Percentiles rank a stretch among this genome's conserved stretches.
phyloP scores from a whole-genome alignment of 192 early-diverging fungal species.

The Coemansia aciculifera region DNA sequence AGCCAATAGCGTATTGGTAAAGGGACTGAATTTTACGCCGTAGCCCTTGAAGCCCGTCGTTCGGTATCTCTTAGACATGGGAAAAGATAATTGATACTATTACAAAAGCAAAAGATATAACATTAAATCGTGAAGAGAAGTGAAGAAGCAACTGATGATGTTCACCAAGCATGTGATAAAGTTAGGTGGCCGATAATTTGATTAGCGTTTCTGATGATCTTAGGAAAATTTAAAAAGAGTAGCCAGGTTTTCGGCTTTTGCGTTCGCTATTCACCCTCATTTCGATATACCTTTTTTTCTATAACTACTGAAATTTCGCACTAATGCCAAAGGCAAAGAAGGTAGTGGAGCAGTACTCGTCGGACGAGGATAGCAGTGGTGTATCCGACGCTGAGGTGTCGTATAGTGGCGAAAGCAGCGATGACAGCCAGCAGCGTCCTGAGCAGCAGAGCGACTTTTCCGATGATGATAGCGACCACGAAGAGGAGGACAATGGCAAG shows the following conservation, averaged over 20 bases:
- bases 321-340: conserved; percentile 28
- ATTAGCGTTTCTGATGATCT: background rate
- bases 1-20: conserved; percentile 86
- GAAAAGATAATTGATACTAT: background rate
- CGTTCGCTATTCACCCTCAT: background rate
- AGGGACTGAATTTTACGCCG: conserved; percentile 93
- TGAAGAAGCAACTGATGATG: background rate
- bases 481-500: conserved; percentile 9
- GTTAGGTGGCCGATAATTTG: background rate
- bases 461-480: conserved; percentile 17
- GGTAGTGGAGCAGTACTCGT: conserved; percentile 46
- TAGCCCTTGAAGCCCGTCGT: conserved; percentile 90
- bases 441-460: conserved; percentile 9
- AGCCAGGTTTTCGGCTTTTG: background rate
- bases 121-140: background rate
- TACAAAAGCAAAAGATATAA: background rate
- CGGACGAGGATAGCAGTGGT: conserved; percentile 43
- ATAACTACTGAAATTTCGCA: background rate
- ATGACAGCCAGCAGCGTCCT: conserved; percentile 2
- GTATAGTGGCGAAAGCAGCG: conserved; percentile 11
- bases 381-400: conserved; percentile 26
- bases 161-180: background rate
- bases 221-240: background rate
- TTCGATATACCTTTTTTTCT: conserved; percentile 2
- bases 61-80: conserved; percentile 52